These are phyloP conservation scores for Limonium bicolor DNA, from an alignment of 148 eudicot species.

Conservation along the genomic window DNA sequence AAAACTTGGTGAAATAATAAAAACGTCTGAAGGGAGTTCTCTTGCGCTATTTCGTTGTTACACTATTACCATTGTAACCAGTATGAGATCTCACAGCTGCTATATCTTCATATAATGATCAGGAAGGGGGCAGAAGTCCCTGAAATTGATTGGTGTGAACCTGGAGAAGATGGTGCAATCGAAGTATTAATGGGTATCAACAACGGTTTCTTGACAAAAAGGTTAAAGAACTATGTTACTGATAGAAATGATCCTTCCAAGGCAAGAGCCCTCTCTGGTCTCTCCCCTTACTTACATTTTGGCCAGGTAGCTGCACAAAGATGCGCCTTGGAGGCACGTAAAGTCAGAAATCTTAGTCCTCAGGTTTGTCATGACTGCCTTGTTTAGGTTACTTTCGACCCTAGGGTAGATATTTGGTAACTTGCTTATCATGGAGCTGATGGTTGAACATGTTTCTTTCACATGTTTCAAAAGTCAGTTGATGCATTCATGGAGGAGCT, in stretches of 20 bases:
- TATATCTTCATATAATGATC: constrained; percentile 7
- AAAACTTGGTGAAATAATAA: too few species aligned
- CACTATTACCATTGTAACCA: too few species aligned
- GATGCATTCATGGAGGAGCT: constrained; percentile 90
- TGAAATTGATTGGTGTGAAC: constrained; percentile 87
- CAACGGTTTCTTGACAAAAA: constrained; percentile 63
- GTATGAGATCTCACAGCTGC: too few species aligned
- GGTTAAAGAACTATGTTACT: constrained; percentile 51
- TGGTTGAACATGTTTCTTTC: neutral
- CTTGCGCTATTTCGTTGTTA: too few species aligned
- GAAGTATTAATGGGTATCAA: constrained; percentile 62
- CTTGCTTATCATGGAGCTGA: neutral
- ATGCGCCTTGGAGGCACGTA: constrained; percentile 89
- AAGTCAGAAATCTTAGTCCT: constrained; percentile 42
- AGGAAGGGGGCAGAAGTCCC: constrained; percentile 92
- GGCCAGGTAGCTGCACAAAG: constrained; percentile 96
- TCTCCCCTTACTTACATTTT: constrained; percentile 92
- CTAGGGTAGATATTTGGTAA: neutral
- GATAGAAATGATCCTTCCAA: constrained; percentile 81
- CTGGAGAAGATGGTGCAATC: constrained; percentile 77
- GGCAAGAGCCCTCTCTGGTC: constrained; percentile 76
- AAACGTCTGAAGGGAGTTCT: too few species aligned
- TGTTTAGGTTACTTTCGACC: neutral
- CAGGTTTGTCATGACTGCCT: constrained; percentile 36
- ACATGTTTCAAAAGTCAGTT: constrained; percentile 44